Evolutionary conservation across 148 eudicot genomes (phyloP), one percentile per base, ranked within the genome.

Genomic region (Drosera capensis): DNA sequence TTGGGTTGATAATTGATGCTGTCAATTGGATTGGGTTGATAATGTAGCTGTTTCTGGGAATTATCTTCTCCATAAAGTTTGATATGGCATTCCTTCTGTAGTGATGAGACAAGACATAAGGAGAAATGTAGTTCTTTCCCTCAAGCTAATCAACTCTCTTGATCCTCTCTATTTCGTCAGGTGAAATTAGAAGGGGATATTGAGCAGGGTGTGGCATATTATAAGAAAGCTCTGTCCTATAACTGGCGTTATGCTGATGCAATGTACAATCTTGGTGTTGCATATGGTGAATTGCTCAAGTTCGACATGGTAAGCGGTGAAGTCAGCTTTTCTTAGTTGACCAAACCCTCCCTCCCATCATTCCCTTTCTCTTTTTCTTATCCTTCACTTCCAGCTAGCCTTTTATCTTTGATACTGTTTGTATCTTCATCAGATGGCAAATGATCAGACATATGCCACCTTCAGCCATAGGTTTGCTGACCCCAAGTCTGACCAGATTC

Each of bases 241-340:
- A 90, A 90, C 59, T 90, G 99, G 99, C 99, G 79, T 57, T 90
- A 90, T 72, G 99, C 99, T 35, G 99, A 90, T 81, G 99, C 99
- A 46, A 90, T 90, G 99, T 90, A 90, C 55, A 90, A 90, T 70
- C 82, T 90, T 40, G 99, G 99, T n/a, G 99, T 90, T 63, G 99
- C 99, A 14, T 90, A 90, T 78, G 99, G 99, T 52, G 99, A 90
- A 76, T 80, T 90, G 95, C 76, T 90, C 63, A 78, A 78, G 64
- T 90, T 90, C 68, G 99, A 90, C 66, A 84, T 73, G 93, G 95
- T 90, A 81, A 57, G 63, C 60, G 37, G 16, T 29, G 11, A 20
- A 20, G 22, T 46, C 47, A 14, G 25, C 28, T 13, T 46, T 37
- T 22, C 37, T 30, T 52, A 5, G 46, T 11, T 41, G 8, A 7